phyloP scores from a whole-genome alignment of 805 yeast species.

The Metschnikowia kunwiensis region DNA sequence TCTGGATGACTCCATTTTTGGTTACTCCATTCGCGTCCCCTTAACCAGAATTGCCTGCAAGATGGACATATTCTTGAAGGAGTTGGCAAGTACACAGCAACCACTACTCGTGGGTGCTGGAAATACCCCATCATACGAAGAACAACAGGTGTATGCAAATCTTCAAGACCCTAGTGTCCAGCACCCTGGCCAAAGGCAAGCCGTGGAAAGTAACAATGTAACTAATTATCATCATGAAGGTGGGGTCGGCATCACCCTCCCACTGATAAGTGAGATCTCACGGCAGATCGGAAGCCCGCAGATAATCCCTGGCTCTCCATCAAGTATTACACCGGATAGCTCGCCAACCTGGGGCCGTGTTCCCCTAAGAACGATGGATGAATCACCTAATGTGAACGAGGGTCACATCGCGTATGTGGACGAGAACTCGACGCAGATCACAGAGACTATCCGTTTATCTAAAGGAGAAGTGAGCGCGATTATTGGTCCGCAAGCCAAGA shows the following conservation, averaged over 20 bases:
- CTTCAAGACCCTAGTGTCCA: not conserved
- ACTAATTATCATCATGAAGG: not conserved
- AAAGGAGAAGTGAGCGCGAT: conserved; percentile 15
- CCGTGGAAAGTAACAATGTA: not conserved
- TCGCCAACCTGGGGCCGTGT: conserved; percentile 1
- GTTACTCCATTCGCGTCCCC: conserved; percentile 9
- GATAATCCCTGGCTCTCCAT: not conserved
- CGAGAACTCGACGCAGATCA: conserved; percentile 5
- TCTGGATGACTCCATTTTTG: conserved; percentile 6
- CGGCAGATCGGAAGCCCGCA: no score
- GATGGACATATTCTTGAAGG: conserved; percentile 6
- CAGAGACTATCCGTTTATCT: conserved; percentile 13
- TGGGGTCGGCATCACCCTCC: not conserved
- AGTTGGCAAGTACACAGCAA: not conserved
- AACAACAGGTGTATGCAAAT: no score
- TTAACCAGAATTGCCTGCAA: conserved; percentile 8
- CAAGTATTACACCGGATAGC: not conserved
- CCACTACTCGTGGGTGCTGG: no score
- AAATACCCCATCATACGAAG: no score
- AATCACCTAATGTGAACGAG: conserved; percentile 1
- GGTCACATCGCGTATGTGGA: not conserved
- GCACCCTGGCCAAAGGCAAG: no score
- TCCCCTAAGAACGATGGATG: conserved; percentile 4
- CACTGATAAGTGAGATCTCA: no score
- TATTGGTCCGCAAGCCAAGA: conserved; percentile 13